Evolutionary conservation across 2,329 filamentous ascomycete genomes (phyloP).

Genomic region (Penicillium palitans): DNA sequence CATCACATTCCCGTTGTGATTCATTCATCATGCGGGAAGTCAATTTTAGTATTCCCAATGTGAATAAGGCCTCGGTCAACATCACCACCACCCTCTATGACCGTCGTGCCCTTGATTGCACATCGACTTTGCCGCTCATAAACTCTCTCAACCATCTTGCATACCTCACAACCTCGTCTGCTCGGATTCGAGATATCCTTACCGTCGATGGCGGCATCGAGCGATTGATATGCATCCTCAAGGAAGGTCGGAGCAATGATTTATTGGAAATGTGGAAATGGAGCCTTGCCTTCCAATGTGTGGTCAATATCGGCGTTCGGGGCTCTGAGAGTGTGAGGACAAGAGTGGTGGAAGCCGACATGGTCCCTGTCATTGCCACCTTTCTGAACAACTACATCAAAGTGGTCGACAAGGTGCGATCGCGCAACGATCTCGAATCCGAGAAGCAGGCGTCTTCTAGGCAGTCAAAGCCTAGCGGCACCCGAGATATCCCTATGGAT

Average conservation of each 20-base stretch:
- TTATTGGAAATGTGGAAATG: constrained; percentile 99
- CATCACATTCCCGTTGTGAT: neutral
- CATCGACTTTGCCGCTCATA: constrained; percentile 93
- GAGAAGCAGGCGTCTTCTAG: constrained; percentile 50
- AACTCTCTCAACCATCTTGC: constrained; percentile 99
- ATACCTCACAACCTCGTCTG: constrained; percentile 96
- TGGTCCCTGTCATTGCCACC: constrained; percentile 97
- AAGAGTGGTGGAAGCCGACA: constrained; percentile 94
- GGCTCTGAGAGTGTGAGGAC: constrained; percentile 93
- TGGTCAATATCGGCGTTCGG: constrained; percentile 96
- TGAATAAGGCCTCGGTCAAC: constrained; percentile 98
- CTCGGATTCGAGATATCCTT: constrained; percentile 93
- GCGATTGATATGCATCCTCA: constrained; percentile 92
- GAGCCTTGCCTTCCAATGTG: constrained; percentile 98
- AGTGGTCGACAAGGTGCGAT: constrained; percentile 86
- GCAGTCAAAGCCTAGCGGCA: constrained; percentile 30
- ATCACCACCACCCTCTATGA: constrained; percentile 99
- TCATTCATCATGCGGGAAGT: constrained; percentile 88
- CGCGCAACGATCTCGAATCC: constrained; percentile 78
- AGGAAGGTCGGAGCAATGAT: constrained; percentile 93
- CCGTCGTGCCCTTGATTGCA: constrained; percentile 94
- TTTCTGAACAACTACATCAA: constrained; percentile 98
- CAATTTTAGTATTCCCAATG: constrained; percentile 98
- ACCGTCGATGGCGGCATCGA: constrained; percentile 99
- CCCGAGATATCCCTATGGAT: constrained; percentile 39